A percentile compares a stretch with the other conserved stretches of the same genome.
These are phyloP conservation scores for Chlamydomonas schloesseri DNA, from an alignment of 139 green algal species.

Conservation along the genomic window DNA sequence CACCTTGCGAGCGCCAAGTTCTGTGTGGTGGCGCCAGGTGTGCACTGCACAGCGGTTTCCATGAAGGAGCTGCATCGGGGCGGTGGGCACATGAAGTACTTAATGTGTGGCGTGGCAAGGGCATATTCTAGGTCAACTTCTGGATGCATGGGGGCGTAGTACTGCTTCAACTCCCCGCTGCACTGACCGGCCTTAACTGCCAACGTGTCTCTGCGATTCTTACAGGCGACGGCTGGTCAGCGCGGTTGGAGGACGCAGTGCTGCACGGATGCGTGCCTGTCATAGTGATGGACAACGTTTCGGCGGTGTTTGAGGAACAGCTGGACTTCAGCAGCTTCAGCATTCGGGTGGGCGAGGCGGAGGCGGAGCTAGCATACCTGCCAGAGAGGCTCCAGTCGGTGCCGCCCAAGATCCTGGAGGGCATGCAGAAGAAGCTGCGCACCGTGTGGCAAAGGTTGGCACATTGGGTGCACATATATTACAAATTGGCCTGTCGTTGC, in stretches of 20 bases:
- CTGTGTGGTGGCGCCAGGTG: conserved; percentile 55
- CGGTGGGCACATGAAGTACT: too few relatives aligned
- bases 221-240: conserved; percentile 65
- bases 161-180: background rate
- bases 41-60: background rate
- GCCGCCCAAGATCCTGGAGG: conserved; percentile 4
- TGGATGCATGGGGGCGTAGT: too few relatives aligned
- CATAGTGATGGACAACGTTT: conserved; percentile 60
- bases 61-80: too few relatives aligned
- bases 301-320: conserved; percentile 43
- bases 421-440: conserved; percentile 54
- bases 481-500: too few relatives aligned
- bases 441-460: conserved; percentile 63
- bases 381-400: conserved; percentile 65
- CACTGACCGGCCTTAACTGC: background rate
- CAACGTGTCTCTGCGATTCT: too few relatives aligned
- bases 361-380: conserved; percentile 59
- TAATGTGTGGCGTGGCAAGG: too few relatives aligned
- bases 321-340: conserved; percentile 38
- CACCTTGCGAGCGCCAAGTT: conserved; percentile 49
- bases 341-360: conserved; percentile 6
- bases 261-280: conserved; percentile 80
- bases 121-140: too few relatives aligned
- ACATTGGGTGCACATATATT: too few relatives aligned
- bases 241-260: conserved; percentile 67